These are phyloP conservation scores for Zygosaccharomyces bisporus DNA, from an alignment of 805 yeast species.

Conservation along the genomic window DNA sequence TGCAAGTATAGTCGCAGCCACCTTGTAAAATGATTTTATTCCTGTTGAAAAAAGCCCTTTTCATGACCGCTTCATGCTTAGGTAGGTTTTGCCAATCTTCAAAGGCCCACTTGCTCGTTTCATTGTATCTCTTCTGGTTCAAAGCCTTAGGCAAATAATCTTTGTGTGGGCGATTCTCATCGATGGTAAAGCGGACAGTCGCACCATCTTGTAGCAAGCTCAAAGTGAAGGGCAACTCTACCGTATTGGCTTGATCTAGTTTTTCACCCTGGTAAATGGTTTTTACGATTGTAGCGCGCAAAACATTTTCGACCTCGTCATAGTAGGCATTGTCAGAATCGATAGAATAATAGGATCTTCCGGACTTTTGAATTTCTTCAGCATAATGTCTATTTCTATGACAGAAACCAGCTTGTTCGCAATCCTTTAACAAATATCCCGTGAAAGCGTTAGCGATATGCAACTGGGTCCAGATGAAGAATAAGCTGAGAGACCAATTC, in stretches of 20 bases:
- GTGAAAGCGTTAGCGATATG: conserved; percentile 43
- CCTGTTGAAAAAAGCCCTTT: conserved; percentile 1
- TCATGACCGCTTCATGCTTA: conserved; percentile 1
- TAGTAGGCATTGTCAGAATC: conserved; percentile 37
- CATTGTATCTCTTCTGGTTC: conserved; percentile 53
- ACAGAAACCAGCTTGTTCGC: conserved; percentile 83
- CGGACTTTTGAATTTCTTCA: conserved; percentile 33
- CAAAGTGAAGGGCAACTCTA: conserved; percentile 54
- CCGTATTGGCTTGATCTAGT: conserved; percentile 32
- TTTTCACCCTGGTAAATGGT: conserved; percentile 30
- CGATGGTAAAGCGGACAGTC: conserved; percentile 57
- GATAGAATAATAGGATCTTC: conserved; percentile 41
- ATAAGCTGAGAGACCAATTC: not conserved
- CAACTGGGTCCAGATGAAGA: conserved; percentile 7
- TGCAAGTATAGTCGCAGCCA: not conserved
- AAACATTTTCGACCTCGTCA: conserved; percentile 29
- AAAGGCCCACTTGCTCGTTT: conserved; percentile 59
- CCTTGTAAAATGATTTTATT: not conserved
- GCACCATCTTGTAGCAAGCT: conserved; percentile 50
- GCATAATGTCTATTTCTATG: conserved; percentile 72
- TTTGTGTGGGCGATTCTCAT: conserved; percentile 52
- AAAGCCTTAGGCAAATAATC: conserved; percentile 29
- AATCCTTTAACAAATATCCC: conserved; percentile 66
- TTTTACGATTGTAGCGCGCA: conserved; percentile 50
- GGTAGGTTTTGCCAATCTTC: conserved; percentile 10